Evolutionary conservation across 164 flowering plant species (phyloP), one percentile per base, ranked within the genome.

Genomic region (Malania oleifera): DNA sequence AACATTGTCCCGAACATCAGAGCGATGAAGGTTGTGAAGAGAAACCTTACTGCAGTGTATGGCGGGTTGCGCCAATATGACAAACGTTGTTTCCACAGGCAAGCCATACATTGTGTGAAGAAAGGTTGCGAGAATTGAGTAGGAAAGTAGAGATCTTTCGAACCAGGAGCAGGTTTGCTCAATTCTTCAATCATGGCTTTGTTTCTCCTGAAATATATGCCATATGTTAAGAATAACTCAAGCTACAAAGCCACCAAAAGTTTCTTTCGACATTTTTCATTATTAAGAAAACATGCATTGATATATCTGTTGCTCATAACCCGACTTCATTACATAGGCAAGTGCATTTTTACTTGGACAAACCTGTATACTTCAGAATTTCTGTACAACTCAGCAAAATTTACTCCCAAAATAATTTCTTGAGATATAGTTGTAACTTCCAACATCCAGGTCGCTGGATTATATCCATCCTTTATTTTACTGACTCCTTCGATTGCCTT

Each of bases 51-150:
- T 0, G 82, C 76, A 34, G 73, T 83, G 71, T 83, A 80, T 28
- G 74, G 55, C 12, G 88, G 80, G 56, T 79, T 83, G 1, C 89
- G 76, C 92, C 92, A 86, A 63, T 86, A 86, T 7, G 92, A 82
- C 76, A 62, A 68, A 11, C 67, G 59, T 56, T 86, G 92, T 54
- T 86, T 86, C 92, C 92, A 83, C 4, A 82, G 68, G 65, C 89
- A 83, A 13, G 84, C 81, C 66, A 72, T 9, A 60, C 62, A 73
- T 66, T 84, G 81, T 15, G 59, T 60, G 45, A 51, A 22, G 54
- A 72, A 71, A 7, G 83, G 35, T 49, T 76, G 86, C 0, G 90
- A 68, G 58, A 55, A 86, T 28, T 70, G 81, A 2, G 84, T 74
- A 1, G 82, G 68, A 67, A 80, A 77, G 51, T 66, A 66, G 12